Percentiles rank a stretch among this genome's conserved stretches.
phyloP scores from a whole-genome alignment of 164 flowering plant genomes.

The Echeveria elegans region DNA sequence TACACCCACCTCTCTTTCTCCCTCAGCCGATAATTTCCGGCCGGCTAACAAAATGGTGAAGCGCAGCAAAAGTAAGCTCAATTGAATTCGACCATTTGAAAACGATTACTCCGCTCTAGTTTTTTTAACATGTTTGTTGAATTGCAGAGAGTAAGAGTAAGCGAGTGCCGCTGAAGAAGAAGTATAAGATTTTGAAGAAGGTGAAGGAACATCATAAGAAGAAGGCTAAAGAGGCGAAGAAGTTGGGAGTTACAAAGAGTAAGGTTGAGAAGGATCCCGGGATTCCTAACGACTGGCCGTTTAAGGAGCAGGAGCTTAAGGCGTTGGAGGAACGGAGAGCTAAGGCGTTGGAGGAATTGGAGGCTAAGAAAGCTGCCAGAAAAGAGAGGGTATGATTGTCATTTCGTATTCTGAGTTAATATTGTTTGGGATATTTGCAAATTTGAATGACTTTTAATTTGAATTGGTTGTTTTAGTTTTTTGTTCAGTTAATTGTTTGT shows the following conservation, averaged over 20 bases:
- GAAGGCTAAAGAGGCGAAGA: slow-evolving; percentile 96
- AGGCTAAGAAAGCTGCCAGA: slow-evolving; percentile 86
- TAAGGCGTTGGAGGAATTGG: slow-evolving; percentile 66
- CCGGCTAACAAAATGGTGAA: slow-evolving; percentile 26
- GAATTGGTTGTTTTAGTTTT: too few species aligned
- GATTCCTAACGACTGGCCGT: slow-evolving; percentile 98
- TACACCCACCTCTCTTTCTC: not conserved
- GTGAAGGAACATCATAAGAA: slow-evolving; percentile 92
- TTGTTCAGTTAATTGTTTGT: too few species aligned
- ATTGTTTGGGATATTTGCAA: too few species aligned
- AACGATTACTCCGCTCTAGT: not conserved
- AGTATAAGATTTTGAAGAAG: slow-evolving; percentile 71
- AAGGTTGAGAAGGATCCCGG: slow-evolving; percentile 97
- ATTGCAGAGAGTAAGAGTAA: slow-evolving; percentile 92
- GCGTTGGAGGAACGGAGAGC: slow-evolving; percentile 84
- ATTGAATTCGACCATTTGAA: too few species aligned
- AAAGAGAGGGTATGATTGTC: slow-evolving; percentile 87
- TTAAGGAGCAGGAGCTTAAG: slow-evolving; percentile 96
- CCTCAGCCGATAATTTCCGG: not conserved
- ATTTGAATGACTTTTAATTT: too few species aligned
- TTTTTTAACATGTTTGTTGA: not conserved
- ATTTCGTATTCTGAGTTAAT: too few species aligned
- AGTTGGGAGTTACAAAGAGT: slow-evolving; percentile 35
- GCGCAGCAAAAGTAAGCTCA: slow-evolving; percentile 44
- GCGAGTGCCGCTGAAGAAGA: slow-evolving; percentile 72